Conservation (phyloP, 2,329 filamentous ascomycete species). For the Penicillium occitanis region DNA sequence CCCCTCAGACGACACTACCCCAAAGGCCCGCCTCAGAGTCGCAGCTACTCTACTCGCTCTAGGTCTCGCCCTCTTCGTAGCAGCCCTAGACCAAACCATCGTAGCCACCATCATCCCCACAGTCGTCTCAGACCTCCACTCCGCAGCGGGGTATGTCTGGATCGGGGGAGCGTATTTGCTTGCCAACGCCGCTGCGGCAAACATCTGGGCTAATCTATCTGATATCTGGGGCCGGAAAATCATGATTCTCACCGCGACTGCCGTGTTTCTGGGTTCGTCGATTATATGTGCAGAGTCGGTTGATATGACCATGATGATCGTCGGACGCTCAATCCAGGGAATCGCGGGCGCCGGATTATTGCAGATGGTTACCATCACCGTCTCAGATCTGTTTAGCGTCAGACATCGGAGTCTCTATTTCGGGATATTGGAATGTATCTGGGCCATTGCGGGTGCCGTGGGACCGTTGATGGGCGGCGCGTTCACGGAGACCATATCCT, state of each 20-base stretch:
- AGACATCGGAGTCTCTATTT: constrained; percentile 51
- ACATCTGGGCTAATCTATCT: constrained; percentile 66
- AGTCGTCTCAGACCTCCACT: constrained; percentile 61
- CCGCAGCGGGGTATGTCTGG: constrained; percentile 72
- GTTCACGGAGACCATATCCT: constrained; percentile 43
- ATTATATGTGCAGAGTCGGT: constrained; percentile 52
- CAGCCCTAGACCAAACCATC: constrained; percentile 52
- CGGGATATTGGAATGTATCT: constrained; percentile 54
- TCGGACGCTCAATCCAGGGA: constrained; percentile 55
- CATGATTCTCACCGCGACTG: constrained; percentile 51
- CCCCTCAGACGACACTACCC: background rate
- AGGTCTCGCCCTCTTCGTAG: constrained; percentile 34
- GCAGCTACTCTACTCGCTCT: constrained; percentile 17
- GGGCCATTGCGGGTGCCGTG: constrained; percentile 54
- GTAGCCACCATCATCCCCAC: constrained; percentile 63
- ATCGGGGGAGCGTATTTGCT: constrained; percentile 73
- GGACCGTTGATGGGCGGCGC: constrained; percentile 32
- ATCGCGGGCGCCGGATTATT: constrained; percentile 55
- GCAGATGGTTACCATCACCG: constrained; percentile 54
- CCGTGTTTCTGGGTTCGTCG: constrained; percentile 51
- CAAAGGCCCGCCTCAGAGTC: constrained; percentile 9
- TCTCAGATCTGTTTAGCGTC: constrained; percentile 57
- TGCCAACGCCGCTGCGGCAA: constrained; percentile 64
- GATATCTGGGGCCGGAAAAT: constrained; percentile 61
- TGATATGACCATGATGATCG: constrained; percentile 55